Conservation (phyloP, 164 flowering plant species). For the Dillenia turbinata region DNA sequence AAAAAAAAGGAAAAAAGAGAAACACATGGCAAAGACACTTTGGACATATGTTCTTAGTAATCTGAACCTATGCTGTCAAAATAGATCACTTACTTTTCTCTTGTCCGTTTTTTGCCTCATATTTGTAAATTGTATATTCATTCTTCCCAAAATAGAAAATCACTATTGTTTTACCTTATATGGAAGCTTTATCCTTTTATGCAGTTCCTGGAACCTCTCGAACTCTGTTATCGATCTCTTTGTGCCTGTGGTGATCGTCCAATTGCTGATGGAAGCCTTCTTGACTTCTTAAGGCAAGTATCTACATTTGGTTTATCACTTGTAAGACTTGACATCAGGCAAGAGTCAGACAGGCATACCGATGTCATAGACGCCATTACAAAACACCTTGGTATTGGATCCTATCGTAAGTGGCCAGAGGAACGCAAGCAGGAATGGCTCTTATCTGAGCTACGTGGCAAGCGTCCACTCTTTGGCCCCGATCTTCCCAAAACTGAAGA, state of each 20-base stretch:
- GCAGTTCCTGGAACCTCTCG: constrained; percentile 80
- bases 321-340: constrained; percentile 93
- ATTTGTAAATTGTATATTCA: constrained; percentile 29
- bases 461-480: constrained; percentile 55
- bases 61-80: too few relatives aligned
- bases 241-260: constrained; percentile 86
- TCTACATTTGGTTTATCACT: constrained; percentile 95
- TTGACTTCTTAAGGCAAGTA: constrained; percentile 94
- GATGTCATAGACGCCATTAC: constrained; percentile 98
- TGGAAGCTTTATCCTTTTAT: constrained; percentile 12
- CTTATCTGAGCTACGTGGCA: constrained; percentile 83
- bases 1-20: too few relatives aligned
- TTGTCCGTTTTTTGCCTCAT: too few relatives aligned
- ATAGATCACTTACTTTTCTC: too few relatives aligned
- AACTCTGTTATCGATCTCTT: constrained; percentile 91
- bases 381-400: constrained; percentile 84
- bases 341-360: constrained; percentile 98
- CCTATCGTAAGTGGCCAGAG: constrained; percentile 94
- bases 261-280: constrained; percentile 98
- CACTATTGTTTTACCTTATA: constrained; percentile 48
- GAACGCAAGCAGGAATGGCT: constrained; percentile 89
- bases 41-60: too few relatives aligned
- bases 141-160: constrained; percentile 45
- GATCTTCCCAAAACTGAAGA: constrained; percentile 63
- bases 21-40: too few relatives aligned